Conservation (phyloP, 176 grass and related monocot species). For the Pontederia crassipes region DNA sequence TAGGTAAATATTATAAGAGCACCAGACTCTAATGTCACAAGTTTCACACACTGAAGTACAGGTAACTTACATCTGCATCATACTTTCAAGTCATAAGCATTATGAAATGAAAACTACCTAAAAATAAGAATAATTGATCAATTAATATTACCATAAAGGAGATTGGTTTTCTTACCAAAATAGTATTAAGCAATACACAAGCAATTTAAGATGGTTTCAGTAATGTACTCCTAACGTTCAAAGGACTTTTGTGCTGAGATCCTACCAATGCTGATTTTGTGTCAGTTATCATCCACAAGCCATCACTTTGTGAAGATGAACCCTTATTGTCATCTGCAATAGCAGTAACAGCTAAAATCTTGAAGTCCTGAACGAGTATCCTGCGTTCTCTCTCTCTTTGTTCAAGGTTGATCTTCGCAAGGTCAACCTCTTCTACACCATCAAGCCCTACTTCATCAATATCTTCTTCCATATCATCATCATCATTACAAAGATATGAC, state of each 20-base stretch:
- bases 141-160: no score
- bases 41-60: no score
- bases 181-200: neutral
- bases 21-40: no score
- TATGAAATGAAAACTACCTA: no score
- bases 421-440: slow-evolving; percentile 88
- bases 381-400: slow-evolving; percentile 66
- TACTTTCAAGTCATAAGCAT: no score
- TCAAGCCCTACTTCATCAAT: slow-evolving; percentile 74
- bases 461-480: slow-evolving; percentile 60
- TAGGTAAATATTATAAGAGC: no score
- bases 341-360: slow-evolving; percentile 32
- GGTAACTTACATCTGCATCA: no score
- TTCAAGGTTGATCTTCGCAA: slow-evolving; percentile 77
- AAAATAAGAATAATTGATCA: neutral
- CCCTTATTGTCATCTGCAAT: slow-evolving; percentile 36
- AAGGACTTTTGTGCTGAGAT: neutral
- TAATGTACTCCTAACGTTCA: neutral
- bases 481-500: slow-evolving; percentile 60
- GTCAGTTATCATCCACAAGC: slow-evolving; percentile 56
- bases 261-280: slow-evolving; percentile 65
- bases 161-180: no score
- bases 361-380: slow-evolving; percentile 80
- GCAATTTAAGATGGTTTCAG: neutral
- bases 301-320: slow-evolving; percentile 40